A percentile compares a stretch with the other conserved stretches of the same genome.
Conservation (phyloP, 2,329 filamentous ascomycete species). For the Fusarium oligoseptatum region DNA sequence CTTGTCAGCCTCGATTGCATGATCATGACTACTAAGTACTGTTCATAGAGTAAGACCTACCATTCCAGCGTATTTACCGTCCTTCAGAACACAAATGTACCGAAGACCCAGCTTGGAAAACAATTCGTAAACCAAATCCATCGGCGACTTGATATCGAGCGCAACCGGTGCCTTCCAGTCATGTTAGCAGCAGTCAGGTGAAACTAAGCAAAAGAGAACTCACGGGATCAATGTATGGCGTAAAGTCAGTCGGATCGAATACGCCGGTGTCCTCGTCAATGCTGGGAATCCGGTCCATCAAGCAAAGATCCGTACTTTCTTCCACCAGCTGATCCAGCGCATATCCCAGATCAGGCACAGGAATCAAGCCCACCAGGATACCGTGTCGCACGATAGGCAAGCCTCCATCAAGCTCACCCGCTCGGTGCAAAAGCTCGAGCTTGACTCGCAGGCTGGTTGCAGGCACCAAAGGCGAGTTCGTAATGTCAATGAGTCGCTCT, state of each 20-base stretch:
- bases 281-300: constrained; percentile 80
- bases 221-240: constrained; percentile 89
- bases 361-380: constrained; percentile 89
- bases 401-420: constrained; percentile 92
- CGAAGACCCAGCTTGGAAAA: constrained; percentile 94
- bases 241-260: constrained; percentile 84
- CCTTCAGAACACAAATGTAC: constrained; percentile 89
- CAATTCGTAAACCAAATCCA: constrained; percentile 96
- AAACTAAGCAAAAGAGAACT: constrained; percentile 46
- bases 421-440: constrained; percentile 83
- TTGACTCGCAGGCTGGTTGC: constrained; percentile 83
- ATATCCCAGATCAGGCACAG: constrained; percentile 92
- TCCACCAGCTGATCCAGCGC: constrained; percentile 87
- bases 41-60: constrained; percentile 65
- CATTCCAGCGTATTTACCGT: constrained; percentile 90
- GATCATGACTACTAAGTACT: not conserved
- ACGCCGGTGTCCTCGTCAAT: constrained; percentile 75
- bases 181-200: constrained; percentile 24
- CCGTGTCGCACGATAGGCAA: constrained; percentile 86
- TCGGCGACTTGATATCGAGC: constrained; percentile 88
- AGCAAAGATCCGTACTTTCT: constrained; percentile 79
- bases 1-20: constrained; percentile 21
- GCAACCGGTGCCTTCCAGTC: constrained; percentile 79
- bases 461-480: constrained; percentile 81
- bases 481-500: constrained; percentile 89